phyloP scores from a whole-genome alignment of 2,329 filamentous ascomycete genomes.

The Aspergillus terreus region DNA sequence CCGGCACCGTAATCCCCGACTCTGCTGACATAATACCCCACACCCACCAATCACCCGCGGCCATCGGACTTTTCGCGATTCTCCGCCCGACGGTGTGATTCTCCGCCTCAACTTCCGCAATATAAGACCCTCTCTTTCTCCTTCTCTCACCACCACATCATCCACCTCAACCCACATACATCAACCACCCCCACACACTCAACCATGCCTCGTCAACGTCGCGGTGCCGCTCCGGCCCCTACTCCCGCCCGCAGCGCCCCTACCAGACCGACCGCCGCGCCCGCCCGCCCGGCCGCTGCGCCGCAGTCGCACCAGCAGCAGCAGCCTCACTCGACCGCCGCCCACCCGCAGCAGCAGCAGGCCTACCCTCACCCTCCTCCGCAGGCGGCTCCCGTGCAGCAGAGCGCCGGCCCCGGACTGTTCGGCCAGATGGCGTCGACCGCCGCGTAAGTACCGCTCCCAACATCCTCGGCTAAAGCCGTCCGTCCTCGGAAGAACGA shows the following conservation, averaged over 20 bases:
- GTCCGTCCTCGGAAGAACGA: background rate
- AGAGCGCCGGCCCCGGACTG: constrained; percentile 70
- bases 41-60: constrained; percentile 10
- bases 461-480: background rate
- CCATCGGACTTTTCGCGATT: constrained; percentile 22
- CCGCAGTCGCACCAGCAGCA: constrained; percentile 53
- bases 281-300: constrained; percentile 53
- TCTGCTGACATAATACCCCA: constrained; percentile 8
- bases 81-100: constrained; percentile 18
- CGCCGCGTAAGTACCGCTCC: constrained; percentile 71
- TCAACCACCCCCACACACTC: constrained; percentile 16
- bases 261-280: constrained; percentile 61
- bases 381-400: constrained; percentile 39
- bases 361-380: constrained; percentile 46
- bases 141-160: constrained; percentile 19
- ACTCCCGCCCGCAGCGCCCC: constrained; percentile 55
- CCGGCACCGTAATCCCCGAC: constrained; percentile 1
- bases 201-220: constrained; percentile 76
- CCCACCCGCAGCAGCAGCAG: constrained; percentile 37
- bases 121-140: constrained; percentile 8
- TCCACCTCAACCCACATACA: constrained; percentile 21
- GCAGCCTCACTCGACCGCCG: constrained; percentile 67
- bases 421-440: constrained; percentile 98
- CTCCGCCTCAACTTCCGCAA: constrained; percentile 12
- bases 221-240: constrained; percentile 50